Percentiles rank a stretch among this genome's conserved stretches.
Conservation (phyloP, 805 yeast genomes). For the Cyberlindnera mississippiensis region DNA sequence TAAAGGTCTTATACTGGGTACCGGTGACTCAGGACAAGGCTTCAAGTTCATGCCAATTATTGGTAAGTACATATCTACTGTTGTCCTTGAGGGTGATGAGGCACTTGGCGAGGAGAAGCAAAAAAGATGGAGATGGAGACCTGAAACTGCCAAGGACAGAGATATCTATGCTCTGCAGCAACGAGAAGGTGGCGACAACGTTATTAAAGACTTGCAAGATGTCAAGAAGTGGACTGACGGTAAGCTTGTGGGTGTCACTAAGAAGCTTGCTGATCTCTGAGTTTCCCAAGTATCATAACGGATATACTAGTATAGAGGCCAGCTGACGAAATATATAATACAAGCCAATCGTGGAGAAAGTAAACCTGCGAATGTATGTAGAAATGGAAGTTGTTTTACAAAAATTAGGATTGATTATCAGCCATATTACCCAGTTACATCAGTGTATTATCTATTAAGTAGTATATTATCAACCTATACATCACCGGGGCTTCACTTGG, state of each 20-base stretch:
- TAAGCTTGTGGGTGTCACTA: conserved; percentile 1
- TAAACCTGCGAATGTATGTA: no score
- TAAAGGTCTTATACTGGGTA: conserved; percentile 27
- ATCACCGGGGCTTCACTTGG: conserved; percentile 1
- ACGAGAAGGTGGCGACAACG: conserved; percentile 31
- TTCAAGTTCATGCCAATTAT: conserved; percentile 35
- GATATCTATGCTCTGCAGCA: conserved; percentile 24
- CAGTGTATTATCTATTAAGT: no score
- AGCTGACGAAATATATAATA: no score
- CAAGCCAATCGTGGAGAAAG: no score
- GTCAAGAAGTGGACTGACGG: conserved; percentile 26
- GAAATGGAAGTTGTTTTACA: no score
- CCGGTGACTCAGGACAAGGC: conserved; percentile 38
- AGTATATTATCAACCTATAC: background rate
- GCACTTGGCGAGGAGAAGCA: conserved; percentile 26
- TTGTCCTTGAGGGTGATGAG: conserved; percentile 30
- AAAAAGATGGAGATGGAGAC: conserved; percentile 35
- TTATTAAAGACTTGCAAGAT: conserved; percentile 28
- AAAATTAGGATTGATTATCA: no score
- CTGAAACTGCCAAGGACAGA: conserved; percentile 28
- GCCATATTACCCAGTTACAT: no score
- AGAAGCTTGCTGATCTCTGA: conserved; percentile 1
- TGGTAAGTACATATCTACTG: conserved; percentile 31
- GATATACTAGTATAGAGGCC: no score
- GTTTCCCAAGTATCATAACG: no score